Base-by-base conservation (phyloP, 2,329 filamentous ascomycete genomes). In the Fusarium clavum region DNA sequence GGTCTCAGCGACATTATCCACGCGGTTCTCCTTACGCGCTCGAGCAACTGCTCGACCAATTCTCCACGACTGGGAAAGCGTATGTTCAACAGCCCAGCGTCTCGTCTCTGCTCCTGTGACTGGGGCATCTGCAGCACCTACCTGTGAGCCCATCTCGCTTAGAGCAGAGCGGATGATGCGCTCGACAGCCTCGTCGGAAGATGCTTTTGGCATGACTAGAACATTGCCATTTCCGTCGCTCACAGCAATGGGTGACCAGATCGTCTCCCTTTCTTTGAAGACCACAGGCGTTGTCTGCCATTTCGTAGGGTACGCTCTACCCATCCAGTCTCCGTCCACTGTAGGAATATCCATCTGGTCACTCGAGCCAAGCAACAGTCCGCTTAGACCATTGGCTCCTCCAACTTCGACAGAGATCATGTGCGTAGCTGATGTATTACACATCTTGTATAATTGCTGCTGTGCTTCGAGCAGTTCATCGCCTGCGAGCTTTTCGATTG, bases 371-470 rank as follows among this genome's bases (percentile, higher is more conserved):
- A 89, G 77, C 6, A 88, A 81, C 77, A 90, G 80, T 11, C 85
- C 84, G 67, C 88, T 84, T 11, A 91, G 79, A 1, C 89, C 89
- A 67, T 92, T 92, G 7, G 84, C 85, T 9, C 90, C 90, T n/a
- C 90, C 90, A 57, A 92, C 90, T 72, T 92, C 90, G 13, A 91
- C 77, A 2, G 87, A 84, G 65, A 91, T 87, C 65, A 91, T 85
- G 40, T 87, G 86, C 22, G 88, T 86, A 24, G 86, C 83, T 2
- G 76, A 74, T 18, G 77, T 75, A 40, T 81, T 79, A 49, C 84
- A 80, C 29, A 85, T 83, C 49, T 85, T 83, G 76, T 86, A 88
- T 13, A 91, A 79, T 71, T 87, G 86, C 2, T 73, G 70, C 62
- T 86, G 85, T 4, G 85, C 80, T 51, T 87, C 77, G 43, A 84